Percentiles rank a stretch among this genome's conserved stretches.
These are phyloP conservation scores for Coemansia sp. DNA, from an alignment of 192 early-diverging fungal genomes.

Conservation along the genomic window DNA sequence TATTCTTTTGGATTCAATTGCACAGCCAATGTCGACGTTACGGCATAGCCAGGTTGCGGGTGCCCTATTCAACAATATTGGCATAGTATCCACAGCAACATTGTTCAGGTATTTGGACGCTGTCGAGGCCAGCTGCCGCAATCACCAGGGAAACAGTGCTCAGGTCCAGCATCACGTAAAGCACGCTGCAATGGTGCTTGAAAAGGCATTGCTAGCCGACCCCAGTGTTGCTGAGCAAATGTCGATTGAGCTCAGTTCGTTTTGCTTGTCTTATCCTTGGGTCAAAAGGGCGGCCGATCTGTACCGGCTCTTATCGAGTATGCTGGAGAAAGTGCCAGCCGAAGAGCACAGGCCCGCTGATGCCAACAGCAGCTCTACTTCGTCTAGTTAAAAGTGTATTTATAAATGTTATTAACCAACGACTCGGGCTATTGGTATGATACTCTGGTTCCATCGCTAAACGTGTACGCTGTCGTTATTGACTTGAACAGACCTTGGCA, in stretches of 20 bases:
- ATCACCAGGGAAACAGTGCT: slow-evolving; percentile 9
- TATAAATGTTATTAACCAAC: neutral
- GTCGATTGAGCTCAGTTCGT: slow-evolving; percentile 40
- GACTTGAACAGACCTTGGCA: slow-evolving; percentile 44
- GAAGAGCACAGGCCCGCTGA: neutral
- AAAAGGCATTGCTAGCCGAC: slow-evolving; percentile 22
- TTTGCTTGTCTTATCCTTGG: slow-evolving; percentile 43
- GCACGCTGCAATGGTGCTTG: slow-evolving; percentile 26
- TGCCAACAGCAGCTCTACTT: neutral
- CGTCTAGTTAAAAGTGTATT: neutral
- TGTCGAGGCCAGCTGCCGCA: slow-evolving; percentile 43
- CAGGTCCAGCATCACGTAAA: slow-evolving; percentile 30
- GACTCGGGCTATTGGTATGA: slow-evolving; percentile 5
- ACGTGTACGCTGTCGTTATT: slow-evolving; percentile 39
- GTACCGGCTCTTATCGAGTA: slow-evolving; percentile 19
- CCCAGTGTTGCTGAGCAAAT: slow-evolving; percentile 20
- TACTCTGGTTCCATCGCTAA: slow-evolving; percentile 27
- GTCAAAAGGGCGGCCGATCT: slow-evolving; percentile 45
- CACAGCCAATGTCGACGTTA: slow-evolving; percentile 34
- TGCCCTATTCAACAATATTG: slow-evolving; percentile 15
- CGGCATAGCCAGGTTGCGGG: slow-evolving; percentile 25
- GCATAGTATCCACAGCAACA: slow-evolving; percentile 11
- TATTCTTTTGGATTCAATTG: slow-evolving; percentile 17
- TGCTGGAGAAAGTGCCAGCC: neutral
- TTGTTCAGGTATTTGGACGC: slow-evolving; percentile 40